Evolutionary conservation across 2,329 filamentous ascomycete genomes (phyloP), one percentile per base, ranked within the genome.

Genomic region (Didymellaceae sp.): DNA sequence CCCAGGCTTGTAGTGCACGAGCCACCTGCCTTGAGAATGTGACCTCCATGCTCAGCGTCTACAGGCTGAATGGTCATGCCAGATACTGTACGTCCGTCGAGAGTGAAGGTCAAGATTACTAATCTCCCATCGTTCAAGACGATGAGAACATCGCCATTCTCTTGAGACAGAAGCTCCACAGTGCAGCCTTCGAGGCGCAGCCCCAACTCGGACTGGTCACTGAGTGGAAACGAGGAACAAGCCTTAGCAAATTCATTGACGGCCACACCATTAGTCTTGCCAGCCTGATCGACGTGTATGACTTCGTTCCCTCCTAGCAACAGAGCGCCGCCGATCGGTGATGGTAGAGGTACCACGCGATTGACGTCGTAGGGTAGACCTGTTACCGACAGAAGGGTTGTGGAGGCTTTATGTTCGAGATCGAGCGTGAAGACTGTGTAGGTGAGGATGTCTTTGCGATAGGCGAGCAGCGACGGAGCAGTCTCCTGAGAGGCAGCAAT

Each of bases 341-440:
- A 81, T 4, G 92, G 90, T 3, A 99, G 77, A 6, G 94, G 86
- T 35, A 97, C 79, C 33, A 97, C 87, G 61, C 85, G 85, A 70
- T 87, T 90, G 8, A 97, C 80, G 71, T 97, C 93, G 67, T 91
- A 91, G 1, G 94, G 95, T 32, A 99, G 82, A 31, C 87, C 87
- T 17, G 85, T 81, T 38, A 97, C 90, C 0, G 92, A 94, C 6
- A 97, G 81, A 57, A 99, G 89, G 2, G 91, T 91, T 1, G 94
- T 99, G 3, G 92, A 97, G 2, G 92, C 92, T 62, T 87, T 88
- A 71, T 97, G 92, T 65, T 96, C 90, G 38, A 99, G 80, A 68
- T 99, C 94, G 42, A 99, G 80, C 0, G 94, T 97, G 68, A 97
- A 96, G 55, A 99, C 93, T 67, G 91, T 91, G 76, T 97, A 99